Base-by-base conservation (phyloP, 2,329 filamentous ascomycete genomes). In the Allantophomopsis lycopodina region DNA sequence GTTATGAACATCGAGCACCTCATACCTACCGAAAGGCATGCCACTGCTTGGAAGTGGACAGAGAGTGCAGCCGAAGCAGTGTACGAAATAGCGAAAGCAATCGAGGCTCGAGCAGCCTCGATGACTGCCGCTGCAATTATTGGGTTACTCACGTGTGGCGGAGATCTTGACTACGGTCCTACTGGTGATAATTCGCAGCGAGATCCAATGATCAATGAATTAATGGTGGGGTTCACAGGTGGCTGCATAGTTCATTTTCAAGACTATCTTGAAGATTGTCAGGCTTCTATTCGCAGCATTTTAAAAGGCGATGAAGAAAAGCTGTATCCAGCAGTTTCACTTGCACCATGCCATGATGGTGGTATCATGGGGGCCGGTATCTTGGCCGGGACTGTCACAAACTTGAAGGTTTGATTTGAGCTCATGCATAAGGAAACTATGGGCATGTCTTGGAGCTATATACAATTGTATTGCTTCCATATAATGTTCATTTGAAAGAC, bases 221-320 rank as follows among this genome's bases (percentile, higher is more conserved):
- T 89, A 21, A 76, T 84, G 1, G 79, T 88, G 16, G 83, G 83
- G 1, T 88, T 85, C 53, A 86, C 83, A 0, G 83, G 83, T 23
- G 80, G 82, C 6, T 86, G 83, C 51, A 88, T 88, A 43, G 73
- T 77, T n/a, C 76, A 83, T 50, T 86, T 86, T 50, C 82, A 83
- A 36, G 71, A 82, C 48, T 87, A 84, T 57, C 64, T 83, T 33
- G 60, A 64, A 35, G 79, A 81, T 49, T 85, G 79, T 46, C 81
- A 87, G 55, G 51, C 60, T 12, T 82, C 82, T 52, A 66, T 88
- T 37, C 76, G 85, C 49, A 54, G 58, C 16, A 60, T 76, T 10
- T 48, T 76, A 39, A 48, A 50, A 13, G 45, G 53, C 20, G 64
- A 67, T 14, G 13, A 15, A 6, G 13, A 13, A 15, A 15, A 18